A percentile compares a stretch with the other conserved stretches of the same genome.
Conservation (phyloP, 1,284 basidiomycete genomes). For the Pseudozyma thailandica region DNA sequence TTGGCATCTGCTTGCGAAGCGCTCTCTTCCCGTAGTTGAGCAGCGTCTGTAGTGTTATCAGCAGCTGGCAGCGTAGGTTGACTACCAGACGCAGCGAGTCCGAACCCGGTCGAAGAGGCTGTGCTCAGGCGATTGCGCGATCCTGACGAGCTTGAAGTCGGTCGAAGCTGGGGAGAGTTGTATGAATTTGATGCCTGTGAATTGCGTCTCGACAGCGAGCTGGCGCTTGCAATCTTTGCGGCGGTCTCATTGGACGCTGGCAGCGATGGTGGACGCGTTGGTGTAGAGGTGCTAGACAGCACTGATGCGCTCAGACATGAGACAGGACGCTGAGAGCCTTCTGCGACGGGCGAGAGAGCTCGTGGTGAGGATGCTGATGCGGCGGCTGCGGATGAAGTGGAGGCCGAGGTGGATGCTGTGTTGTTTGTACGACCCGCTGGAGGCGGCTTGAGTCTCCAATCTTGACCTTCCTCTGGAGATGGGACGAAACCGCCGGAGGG, state of each 20-base stretch:
- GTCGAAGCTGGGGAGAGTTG: slow-evolving; percentile 30
- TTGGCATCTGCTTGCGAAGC: slow-evolving; percentile 3
- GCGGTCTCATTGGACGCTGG: slow-evolving; percentile 43
- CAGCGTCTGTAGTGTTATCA: neutral
- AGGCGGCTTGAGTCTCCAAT: slow-evolving; percentile 53
- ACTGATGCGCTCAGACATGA: slow-evolving; percentile 19
- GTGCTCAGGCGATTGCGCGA: slow-evolving; percentile 26
- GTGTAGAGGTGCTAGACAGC: slow-evolving; percentile 15
- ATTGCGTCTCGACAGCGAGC: slow-evolving; percentile 29
- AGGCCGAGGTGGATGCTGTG: neutral
- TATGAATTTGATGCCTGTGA: slow-evolving; percentile 37
- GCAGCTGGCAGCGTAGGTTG: neutral
- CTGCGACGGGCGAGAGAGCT: slow-evolving; percentile 14
- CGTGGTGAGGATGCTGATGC: slow-evolving; percentile 7
- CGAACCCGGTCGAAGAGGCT: slow-evolving; percentile 1
- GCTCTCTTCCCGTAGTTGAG: neutral
- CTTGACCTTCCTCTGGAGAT: slow-evolving; percentile 52
- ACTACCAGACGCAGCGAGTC: neutral
- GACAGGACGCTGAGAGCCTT: slow-evolving; percentile 7
- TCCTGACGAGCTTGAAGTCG: slow-evolving; percentile 21
- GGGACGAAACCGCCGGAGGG: slow-evolving; percentile 56
- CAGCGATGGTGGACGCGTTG: slow-evolving; percentile 40
- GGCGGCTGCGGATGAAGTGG: slow-evolving; percentile 1
- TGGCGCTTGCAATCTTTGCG: slow-evolving; percentile 42
- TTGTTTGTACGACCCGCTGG: slow-evolving; percentile 35